phyloP scores from a whole-genome alignment of 2,329 filamentous ascomycete genomes.

The Fusarium staphyleae region DNA sequence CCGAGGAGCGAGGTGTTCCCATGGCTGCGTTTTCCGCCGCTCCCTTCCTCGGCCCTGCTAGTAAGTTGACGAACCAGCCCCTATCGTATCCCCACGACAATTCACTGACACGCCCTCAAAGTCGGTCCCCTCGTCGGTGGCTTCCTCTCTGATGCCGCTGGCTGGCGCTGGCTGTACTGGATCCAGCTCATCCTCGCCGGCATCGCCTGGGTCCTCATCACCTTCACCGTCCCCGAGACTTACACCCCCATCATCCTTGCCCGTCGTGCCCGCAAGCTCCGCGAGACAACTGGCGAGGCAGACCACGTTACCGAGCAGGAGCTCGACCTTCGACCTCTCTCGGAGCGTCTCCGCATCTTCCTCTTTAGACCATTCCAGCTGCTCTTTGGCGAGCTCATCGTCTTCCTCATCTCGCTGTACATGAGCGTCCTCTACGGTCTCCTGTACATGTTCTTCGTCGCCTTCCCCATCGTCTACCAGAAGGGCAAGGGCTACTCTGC shows the following conservation, averaged over 20 bases:
- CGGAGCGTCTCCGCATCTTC: constrained; percentile 75
- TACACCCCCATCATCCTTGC: constrained; percentile 82
- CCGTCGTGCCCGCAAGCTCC: constrained; percentile 72
- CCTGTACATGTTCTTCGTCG: constrained; percentile 80
- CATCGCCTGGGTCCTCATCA: constrained; percentile 75
- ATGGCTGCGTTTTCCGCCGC: constrained; percentile 88
- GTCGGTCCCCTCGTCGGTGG: constrained; percentile 79
- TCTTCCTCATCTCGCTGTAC: constrained; percentile 83
- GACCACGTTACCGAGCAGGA: constrained; percentile 82
- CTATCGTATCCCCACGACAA: too few species aligned
- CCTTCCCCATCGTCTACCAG: constrained; percentile 75
- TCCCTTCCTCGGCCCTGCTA: constrained; percentile 82
- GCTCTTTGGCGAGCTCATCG: constrained; percentile 83
- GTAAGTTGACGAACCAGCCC: constrained; percentile 43
- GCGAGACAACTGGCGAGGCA: constrained; percentile 70
- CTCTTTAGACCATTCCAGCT: constrained; percentile 85
- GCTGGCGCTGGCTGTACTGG: constrained; percentile 89
- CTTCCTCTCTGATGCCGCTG: constrained; percentile 71
- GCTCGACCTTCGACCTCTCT: constrained; percentile 73
- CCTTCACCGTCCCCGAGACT: constrained; percentile 89
- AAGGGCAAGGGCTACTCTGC: constrained; percentile 80
- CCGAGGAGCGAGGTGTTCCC: constrained; percentile 82
- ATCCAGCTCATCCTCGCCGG: constrained; percentile 80
- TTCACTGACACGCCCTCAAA: constrained; percentile 31
- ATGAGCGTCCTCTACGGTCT: constrained; percentile 83